Conservation (phyloP, 169 alveolate species). For the Neospora caninum region DNA sequence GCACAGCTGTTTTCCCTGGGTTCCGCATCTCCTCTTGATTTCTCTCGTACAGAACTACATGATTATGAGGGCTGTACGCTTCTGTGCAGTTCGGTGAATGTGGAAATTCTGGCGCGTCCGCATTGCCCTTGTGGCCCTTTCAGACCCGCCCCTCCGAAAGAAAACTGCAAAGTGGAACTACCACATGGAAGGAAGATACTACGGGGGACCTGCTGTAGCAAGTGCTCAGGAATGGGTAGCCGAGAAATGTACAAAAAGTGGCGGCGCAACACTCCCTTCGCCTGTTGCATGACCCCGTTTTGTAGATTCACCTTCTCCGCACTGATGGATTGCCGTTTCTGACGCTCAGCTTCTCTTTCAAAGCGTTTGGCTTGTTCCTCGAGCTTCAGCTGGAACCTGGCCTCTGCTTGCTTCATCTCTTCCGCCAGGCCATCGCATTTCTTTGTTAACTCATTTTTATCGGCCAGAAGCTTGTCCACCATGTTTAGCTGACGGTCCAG, state of each 20-base stretch:
- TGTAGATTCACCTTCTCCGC: constrained; percentile 44
- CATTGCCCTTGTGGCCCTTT: too few relatives aligned
- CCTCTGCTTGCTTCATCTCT: constrained; percentile 49
- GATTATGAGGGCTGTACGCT: too few relatives aligned
- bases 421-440: constrained; percentile 42
- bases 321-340: constrained; percentile 24
- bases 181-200: too few relatives aligned
- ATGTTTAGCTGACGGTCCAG: constrained; percentile 39
- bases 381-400: constrained; percentile 33
- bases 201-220: too few relatives aligned
- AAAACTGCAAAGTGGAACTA: too few relatives aligned
- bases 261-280: not conserved
- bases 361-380: constrained; percentile 47
- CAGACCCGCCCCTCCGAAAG: too few relatives aligned
- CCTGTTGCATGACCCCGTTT: not conserved
- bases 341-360: constrained; percentile 55
- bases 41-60: not conserved
- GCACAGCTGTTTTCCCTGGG: not conserved
- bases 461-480: constrained; percentile 49
- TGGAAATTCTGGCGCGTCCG: too few relatives aligned
- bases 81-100: too few relatives aligned
- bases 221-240: too few relatives aligned
- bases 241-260: not conserved
- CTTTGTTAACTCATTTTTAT: constrained; percentile 33
- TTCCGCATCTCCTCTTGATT: not conserved